Conservation (phyloP, 805 yeast genomes). For the Lipomyces yamanashiensis region DNA sequence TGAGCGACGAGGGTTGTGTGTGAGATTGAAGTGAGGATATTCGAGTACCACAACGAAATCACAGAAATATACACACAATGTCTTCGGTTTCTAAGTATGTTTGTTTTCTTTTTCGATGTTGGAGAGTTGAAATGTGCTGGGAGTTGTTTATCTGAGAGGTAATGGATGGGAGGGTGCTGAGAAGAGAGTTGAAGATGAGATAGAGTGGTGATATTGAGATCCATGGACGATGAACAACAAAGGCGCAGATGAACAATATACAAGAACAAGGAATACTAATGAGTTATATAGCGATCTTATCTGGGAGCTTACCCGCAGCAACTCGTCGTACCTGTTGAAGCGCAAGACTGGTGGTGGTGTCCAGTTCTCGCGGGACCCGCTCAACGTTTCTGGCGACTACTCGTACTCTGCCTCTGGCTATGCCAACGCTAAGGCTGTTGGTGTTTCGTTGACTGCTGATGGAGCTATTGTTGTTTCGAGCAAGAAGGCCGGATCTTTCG, state of each 20-base stretch:
- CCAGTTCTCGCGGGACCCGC: slow-evolving; percentile 55
- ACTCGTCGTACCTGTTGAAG: slow-evolving; percentile 56
- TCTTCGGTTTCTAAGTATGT: slow-evolving; percentile 32
- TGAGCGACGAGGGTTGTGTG: not conserved
- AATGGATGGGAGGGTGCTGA: too few relatives aligned
- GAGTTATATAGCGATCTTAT: slow-evolving; percentile 49
- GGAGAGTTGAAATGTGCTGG: too few relatives aligned
- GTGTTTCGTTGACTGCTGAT: slow-evolving; percentile 46
- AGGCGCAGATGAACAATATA: not conserved
- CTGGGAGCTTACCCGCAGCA: slow-evolving; percentile 57
- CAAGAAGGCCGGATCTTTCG: slow-evolving; percentile 51
- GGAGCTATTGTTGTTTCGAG: slow-evolving; percentile 51
- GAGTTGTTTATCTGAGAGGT: too few relatives aligned
- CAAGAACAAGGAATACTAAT: not conserved
- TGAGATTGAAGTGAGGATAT: not conserved
- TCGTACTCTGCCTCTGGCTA: slow-evolving; percentile 55
- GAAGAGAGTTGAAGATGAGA: too few relatives aligned
- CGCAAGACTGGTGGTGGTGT: slow-evolving; percentile 49
- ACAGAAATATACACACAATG: slow-evolving; percentile 13
- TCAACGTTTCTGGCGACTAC: slow-evolving; percentile 55
- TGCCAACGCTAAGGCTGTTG: slow-evolving; percentile 56
- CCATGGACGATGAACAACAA: too few relatives aligned
- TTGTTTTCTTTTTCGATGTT: not conserved
- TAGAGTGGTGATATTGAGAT: too few relatives aligned
- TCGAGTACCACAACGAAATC: not conserved